phyloP scores from a whole-genome alignment of 208 protist species.

The Crithidia mellificae region DNA sequence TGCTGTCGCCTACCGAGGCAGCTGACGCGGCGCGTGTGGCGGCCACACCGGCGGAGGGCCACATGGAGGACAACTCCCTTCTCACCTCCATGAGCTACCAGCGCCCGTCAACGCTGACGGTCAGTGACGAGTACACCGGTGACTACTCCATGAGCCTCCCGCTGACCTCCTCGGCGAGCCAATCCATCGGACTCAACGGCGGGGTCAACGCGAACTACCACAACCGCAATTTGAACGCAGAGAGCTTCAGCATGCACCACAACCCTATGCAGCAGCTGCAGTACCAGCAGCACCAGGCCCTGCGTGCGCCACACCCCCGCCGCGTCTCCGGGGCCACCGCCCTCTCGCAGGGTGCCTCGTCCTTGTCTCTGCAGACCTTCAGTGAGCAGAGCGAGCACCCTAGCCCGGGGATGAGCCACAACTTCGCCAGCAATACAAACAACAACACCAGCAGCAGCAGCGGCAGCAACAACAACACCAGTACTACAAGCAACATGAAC shows the following conservation, averaged over 20 bases:
- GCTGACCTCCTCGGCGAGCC: constrained; percentile 37
- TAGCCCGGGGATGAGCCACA: neutral
- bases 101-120: constrained; percentile 27
- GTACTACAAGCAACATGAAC: constrained; percentile 1
- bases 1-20: neutral
- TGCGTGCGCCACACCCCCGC: constrained; percentile 24
- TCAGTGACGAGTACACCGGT: constrained; percentile 23
- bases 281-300: constrained; percentile 4
- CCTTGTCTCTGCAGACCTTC: constrained; percentile 10
- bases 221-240: neutral
- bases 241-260: constrained; percentile 6
- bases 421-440: neutral
- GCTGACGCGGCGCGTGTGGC: neutral
- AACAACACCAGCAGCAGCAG: neutral
- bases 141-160: constrained; percentile 43
- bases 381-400: constrained; percentile 17
- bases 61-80: constrained; percentile 23
- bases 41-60: neutral
- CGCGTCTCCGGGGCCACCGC: constrained; percentile 23
- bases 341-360: constrained; percentile 22
- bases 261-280: neutral
- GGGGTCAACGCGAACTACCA: neutral
- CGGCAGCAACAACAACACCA: neutral
- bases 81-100: constrained; percentile 54
- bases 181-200: constrained; percentile 11